Conservation (phyloP, 2,329 filamentous ascomycete species). For the Leptographium wingfieldii region DNA sequence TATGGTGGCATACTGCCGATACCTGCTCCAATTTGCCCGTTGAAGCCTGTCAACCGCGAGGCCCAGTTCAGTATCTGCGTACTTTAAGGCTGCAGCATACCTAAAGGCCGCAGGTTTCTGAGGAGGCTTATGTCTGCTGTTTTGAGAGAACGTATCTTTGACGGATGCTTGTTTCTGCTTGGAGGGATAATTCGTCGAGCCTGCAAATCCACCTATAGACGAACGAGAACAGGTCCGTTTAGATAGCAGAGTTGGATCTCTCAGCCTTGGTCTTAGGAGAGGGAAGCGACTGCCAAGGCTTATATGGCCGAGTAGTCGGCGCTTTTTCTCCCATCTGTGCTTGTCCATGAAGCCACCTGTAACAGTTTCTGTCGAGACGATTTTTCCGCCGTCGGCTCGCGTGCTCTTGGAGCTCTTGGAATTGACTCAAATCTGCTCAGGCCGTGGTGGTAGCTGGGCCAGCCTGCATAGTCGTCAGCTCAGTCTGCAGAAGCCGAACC, state of each 20-base stretch:
- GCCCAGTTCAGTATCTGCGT: background rate
- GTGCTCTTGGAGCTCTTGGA: background rate
- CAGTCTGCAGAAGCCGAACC: background rate
- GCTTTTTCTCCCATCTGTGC: too few species aligned
- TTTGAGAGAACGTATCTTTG: background rate
- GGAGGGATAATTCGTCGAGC: background rate
- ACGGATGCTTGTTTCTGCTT: background rate
- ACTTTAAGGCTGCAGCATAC: background rate
- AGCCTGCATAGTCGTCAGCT: background rate
- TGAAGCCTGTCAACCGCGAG: background rate
- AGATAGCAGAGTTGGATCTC: too few species aligned
- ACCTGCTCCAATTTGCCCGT: conserved; percentile 2
- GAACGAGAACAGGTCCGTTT: too few species aligned
- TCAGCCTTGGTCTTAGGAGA: too few species aligned
- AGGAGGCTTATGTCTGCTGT: background rate
- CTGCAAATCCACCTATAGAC: background rate
- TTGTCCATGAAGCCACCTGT: too few species aligned
- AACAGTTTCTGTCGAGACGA: too few species aligned
- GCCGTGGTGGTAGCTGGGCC: background rate
- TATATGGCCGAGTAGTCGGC: too few species aligned
- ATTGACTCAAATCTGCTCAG: background rate
- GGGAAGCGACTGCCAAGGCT: too few species aligned
- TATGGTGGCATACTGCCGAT: background rate
- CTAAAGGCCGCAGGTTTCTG: background rate
- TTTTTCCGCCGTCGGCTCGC: background rate